These are phyloP conservation scores for Porcisia deanei DNA, from an alignment of 208 protist genomes.

Conservation along the genomic window DNA sequence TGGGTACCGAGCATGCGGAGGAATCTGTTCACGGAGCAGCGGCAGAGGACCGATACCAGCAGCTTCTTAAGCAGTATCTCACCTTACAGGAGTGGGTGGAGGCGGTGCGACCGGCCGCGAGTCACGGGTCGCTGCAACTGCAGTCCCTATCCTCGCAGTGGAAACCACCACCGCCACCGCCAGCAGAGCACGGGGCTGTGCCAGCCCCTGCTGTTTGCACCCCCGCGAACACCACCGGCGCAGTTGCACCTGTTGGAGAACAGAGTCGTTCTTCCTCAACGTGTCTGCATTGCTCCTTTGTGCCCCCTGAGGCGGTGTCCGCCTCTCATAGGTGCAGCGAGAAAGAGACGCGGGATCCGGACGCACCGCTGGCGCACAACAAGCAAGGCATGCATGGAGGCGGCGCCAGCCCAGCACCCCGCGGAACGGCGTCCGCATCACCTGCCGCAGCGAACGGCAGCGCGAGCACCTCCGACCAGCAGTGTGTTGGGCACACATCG, in stretches of 20 bases:
- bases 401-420: not conserved
- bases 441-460: not conserved
- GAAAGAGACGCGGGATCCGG: not conserved
- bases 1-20: not conserved
- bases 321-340: not conserved
- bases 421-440: not conserved
- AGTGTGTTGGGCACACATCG: not conserved
- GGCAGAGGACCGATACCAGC: constrained; percentile 5
- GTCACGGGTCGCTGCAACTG: not conserved
- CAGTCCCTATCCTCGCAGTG: not conserved
- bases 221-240: not conserved
- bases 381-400: not conserved
- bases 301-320: not conserved
- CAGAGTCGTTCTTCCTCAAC: not conserved
- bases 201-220: not conserved
- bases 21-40: not conserved
- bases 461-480: not conserved
- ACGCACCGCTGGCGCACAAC: not conserved
- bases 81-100: constrained; percentile 4
- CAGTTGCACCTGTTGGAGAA: not conserved
- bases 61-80: constrained; percentile 2
- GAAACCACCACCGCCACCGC: not conserved
- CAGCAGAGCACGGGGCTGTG: not conserved
- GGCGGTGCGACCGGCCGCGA: not conserved
- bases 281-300: not conserved